phyloP scores from a whole-genome alignment of 1,284 basidiomycete species.

The Peniophora sp. region DNA sequence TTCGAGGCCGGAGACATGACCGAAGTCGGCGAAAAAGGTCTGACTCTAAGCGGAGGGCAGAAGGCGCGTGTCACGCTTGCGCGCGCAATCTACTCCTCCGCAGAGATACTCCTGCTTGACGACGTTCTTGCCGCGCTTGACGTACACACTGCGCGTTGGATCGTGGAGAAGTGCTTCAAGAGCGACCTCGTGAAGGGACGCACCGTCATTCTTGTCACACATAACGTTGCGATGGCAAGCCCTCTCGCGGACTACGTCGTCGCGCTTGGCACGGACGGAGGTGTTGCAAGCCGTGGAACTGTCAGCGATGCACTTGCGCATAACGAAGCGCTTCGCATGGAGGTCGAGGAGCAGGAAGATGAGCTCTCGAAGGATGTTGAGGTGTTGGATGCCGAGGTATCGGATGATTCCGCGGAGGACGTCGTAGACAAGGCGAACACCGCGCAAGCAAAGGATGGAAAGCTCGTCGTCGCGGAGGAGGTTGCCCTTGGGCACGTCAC shows the following conservation, averaged over 20 bases:
- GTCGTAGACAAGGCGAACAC: too few relatives aligned
- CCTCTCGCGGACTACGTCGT: slow-evolving; percentile 61
- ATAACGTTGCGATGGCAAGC: slow-evolving; percentile 55
- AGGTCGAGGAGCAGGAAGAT: slow-evolving; percentile 30
- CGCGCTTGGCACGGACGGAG: slow-evolving; percentile 45
- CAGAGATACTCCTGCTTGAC: slow-evolving; percentile 55
- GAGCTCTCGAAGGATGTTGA: slow-evolving; percentile 26
- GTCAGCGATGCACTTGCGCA: slow-evolving; percentile 35
- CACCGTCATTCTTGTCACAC: slow-evolving; percentile 69
- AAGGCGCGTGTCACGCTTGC: slow-evolving; percentile 74
- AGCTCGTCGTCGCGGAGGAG: slow-evolving; percentile 53
- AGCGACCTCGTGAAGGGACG: slow-evolving; percentile 62
- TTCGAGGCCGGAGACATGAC: slow-evolving; percentile 71
- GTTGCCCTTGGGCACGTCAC: slow-evolving; percentile 48
- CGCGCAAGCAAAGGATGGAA: slow-evolving; percentile 22
- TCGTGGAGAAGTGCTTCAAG: slow-evolving; percentile 69
- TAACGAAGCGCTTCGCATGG: slow-evolving; percentile 28
- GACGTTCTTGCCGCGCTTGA: slow-evolving; percentile 57
- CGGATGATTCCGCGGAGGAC: slow-evolving; percentile 11
- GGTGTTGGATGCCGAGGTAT: slow-evolving; percentile 14
- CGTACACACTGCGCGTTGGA: slow-evolving; percentile 67
- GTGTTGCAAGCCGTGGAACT: slow-evolving; percentile 37
- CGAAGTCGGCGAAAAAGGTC: slow-evolving; percentile 61
- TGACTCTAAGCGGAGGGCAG: slow-evolving; percentile 63
- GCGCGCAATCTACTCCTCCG: slow-evolving; percentile 59